Evolutionary conservation across 2,329 filamentous ascomycete species (phyloP).

Genomic region (Monosporascus cannonballus): DNA sequence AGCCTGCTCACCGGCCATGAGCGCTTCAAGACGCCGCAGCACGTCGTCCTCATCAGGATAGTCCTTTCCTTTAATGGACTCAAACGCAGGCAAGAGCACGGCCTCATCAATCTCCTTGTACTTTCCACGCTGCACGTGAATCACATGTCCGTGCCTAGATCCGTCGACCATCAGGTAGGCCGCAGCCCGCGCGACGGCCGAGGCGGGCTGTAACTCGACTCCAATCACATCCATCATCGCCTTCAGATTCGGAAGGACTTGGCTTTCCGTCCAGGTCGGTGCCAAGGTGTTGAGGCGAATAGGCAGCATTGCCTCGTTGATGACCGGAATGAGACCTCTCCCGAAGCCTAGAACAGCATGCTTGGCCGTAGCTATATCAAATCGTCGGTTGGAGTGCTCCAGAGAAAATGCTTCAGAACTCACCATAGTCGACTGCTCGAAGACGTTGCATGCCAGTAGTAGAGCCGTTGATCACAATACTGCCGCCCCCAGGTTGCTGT

Average conservation of each 20-base stretch:
- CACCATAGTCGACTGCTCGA: constrained; percentile 44
- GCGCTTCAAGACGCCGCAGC: constrained; percentile 12
- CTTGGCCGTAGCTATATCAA: constrained; percentile 39
- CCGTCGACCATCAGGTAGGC: constrained; percentile 44
- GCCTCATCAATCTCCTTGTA: constrained; percentile 49
- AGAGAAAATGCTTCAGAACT: constrained; percentile 9
- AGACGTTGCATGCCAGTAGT: constrained; percentile 44
- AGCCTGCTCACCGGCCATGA: background rate
- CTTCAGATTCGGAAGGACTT: constrained; percentile 17
- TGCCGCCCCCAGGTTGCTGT: constrained; percentile 39
- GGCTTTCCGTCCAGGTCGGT: constrained; percentile 48
- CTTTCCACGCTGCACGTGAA: constrained; percentile 43
- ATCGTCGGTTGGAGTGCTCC: background rate
- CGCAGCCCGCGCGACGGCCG: constrained; percentile 41
- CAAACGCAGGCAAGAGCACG: constrained; percentile 28
- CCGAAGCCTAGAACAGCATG: constrained; percentile 49
- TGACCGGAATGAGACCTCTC: constrained; percentile 35
- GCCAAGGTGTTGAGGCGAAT: constrained; percentile 51
- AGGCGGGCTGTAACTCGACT: constrained; percentile 36
- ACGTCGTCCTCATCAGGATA: constrained; percentile 31
- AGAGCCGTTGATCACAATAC: constrained; percentile 48
- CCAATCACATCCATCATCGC: constrained; percentile 31
- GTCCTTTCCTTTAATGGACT: constrained; percentile 24
- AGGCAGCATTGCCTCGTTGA: constrained; percentile 31
- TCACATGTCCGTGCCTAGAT: constrained; percentile 41